phyloP scores from a whole-genome alignment of 1,284 basidiomycete species.

The Pseudozyma hubeiensis region DNA sequence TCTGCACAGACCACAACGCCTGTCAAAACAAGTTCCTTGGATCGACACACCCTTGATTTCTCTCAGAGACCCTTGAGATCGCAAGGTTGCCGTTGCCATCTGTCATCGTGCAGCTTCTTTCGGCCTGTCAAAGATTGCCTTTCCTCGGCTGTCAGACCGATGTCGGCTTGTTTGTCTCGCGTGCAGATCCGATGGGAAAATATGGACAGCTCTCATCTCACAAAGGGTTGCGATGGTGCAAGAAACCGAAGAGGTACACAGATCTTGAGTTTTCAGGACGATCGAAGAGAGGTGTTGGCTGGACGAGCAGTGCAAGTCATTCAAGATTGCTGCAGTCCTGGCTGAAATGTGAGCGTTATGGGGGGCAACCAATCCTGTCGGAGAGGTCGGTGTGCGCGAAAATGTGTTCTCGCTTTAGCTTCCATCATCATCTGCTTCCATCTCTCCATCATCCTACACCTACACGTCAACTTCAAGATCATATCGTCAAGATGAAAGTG shows the following conservation, averaged over 20 bases:
- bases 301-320: too few relatives aligned
- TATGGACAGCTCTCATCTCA: neutral
- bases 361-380: too few relatives aligned
- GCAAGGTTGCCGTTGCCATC: neutral
- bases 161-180: neutral
- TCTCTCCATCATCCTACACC: neutral
- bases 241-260: too few relatives aligned
- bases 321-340: too few relatives aligned
- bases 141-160: neutral
- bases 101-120: neutral
- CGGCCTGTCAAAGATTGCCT: neutral
- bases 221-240: too few relatives aligned
- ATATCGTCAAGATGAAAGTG: conserved; percentile 11
- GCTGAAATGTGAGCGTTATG: too few relatives aligned
- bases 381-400: neutral
- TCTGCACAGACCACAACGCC: neutral
- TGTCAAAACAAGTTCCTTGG: too few relatives aligned
- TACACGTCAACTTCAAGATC: neutral
- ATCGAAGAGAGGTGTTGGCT: too few relatives aligned
- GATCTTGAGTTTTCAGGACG: too few relatives aligned
- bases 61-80: too few relatives aligned
- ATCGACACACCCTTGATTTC: too few relatives aligned
- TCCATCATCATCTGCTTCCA: neutral
- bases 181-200: neutral
- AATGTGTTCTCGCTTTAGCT: neutral